Conservation (phyloP, 176 grass and related monocot species). For the Thalia dealbata region DNA sequence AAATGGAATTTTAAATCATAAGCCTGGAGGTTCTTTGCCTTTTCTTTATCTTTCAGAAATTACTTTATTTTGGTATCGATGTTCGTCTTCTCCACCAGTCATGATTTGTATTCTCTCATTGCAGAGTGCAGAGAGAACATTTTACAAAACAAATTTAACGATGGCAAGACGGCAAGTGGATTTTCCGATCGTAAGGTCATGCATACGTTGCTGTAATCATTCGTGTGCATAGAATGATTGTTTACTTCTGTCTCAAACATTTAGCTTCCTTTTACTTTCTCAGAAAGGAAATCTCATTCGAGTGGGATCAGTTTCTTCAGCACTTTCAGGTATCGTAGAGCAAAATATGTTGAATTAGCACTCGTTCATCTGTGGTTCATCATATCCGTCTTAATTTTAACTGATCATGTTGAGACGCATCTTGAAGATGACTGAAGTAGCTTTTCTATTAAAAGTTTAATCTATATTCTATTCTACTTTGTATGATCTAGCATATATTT, state of each 20-base stretch:
- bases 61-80: no score
- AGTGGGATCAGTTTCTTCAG: slow-evolving; percentile 53
- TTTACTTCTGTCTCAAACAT: not conserved
- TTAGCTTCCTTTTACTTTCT: slow-evolving; percentile 15
- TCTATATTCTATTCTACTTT: not conserved
- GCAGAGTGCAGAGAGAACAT: slow-evolving; percentile 41
- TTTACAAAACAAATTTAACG: slow-evolving; percentile 36
- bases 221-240: not conserved
- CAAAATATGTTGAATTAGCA: not conserved
- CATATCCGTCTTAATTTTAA: no score
- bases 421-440: not conserved
- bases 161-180: slow-evolving; percentile 40
- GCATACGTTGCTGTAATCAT: not conserved
- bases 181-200: not conserved
- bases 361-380: not conserved
- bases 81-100: not conserved
- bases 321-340: slow-evolving; percentile 36
- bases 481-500: not conserved
- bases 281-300: slow-evolving; percentile 40
- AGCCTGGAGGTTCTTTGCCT: slow-evolving; percentile 27
- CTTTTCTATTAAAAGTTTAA: not conserved
- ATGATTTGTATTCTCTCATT: slow-evolving; percentile 16
- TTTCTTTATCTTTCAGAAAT: no score
- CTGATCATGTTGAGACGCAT: no score
- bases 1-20: slow-evolving; percentile 39